Evolutionary conservation across 805 yeast genomes (phyloP), one percentile per base, ranked within the genome.

Genomic region (Lachancea fermentati): DNA sequence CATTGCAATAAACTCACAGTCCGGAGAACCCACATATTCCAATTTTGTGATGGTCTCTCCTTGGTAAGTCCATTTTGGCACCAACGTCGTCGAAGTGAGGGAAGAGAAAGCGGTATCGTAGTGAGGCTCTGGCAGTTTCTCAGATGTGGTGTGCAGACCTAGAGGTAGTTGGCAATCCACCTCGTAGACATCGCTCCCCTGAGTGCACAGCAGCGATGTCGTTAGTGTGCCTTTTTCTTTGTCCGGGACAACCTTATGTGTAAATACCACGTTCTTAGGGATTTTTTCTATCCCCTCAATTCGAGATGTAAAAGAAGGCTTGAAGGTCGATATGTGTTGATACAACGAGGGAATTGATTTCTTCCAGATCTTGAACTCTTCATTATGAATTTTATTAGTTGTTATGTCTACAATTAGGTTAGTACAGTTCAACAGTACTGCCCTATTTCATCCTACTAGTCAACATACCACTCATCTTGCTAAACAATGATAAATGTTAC

Each of bases 361-460:
- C 58, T 85, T 86, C 96, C 96, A 86, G 14, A 70, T 75, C 51
- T 77, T 77, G 68, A 73, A 83, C 63, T 84, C 93, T 60, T 84
- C 94, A 52, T 84, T 84, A 45, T 72, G 69, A 7, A 81, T 61
- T 54, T 82, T 83, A 41, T 60, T 60, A 12, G 35, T 43, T 35
- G 42, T 47, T 26, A 47, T 41, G 29, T 47, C 51, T 36, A 41
- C 28, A 29, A 29, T 29, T 22, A 22, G 7, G 26, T 22, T 22
- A 22, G 26, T 22, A 22, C 11, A 7, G 26, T 11, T 22, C 26
- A 22, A 22, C 7, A 7, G 7, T 22, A 22, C 11, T 22, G 11
- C 26, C 11, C 26, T 11, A 22, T 7, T 22, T 22, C 11, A 22
- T 22, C 7, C 11, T 22, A 7, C 11, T 11, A 22, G 26, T 22